phyloP scores from a whole-genome alignment of 192 early-diverging fungal species.

The Coemansia sp. region DNA sequence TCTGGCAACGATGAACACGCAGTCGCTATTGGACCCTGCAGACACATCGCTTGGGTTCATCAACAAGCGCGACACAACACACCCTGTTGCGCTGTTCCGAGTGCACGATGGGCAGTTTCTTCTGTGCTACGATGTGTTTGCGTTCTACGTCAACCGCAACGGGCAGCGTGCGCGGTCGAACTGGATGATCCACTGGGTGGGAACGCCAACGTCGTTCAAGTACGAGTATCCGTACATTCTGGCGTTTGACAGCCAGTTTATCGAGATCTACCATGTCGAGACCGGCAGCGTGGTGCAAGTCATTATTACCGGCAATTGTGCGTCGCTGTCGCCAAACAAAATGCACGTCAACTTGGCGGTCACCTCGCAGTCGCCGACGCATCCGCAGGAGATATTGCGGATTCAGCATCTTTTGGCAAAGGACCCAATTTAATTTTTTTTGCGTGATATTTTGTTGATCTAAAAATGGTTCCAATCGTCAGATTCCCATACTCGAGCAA shows the following conservation, averaged over 20 bases:
- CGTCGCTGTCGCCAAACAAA: conserved; percentile 46
- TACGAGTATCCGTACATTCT: conserved; percentile 81
- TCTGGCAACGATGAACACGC: conserved; percentile 77
- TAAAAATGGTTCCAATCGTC: too few relatives aligned
- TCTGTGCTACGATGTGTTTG: conserved; percentile 93
- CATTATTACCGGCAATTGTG: conserved; percentile 60
- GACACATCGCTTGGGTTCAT: conserved; percentile 81
- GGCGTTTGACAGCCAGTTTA: conserved; percentile 87
- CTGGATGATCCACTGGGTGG: conserved; percentile 87
- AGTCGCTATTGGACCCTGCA: conserved; percentile 80
- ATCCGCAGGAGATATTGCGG: conserved; percentile 47
- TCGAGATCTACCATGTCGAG: conserved; percentile 84
- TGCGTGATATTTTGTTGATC: too few relatives aligned
- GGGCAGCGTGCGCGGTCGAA: conserved; percentile 72
- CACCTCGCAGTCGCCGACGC: conserved; percentile 42
- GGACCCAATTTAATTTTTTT: conserved; percentile 20
- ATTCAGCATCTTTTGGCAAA: conserved; percentile 47
- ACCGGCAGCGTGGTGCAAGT: conserved; percentile 69
- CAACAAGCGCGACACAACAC: conserved; percentile 71
- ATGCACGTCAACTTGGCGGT: conserved; percentile 42
- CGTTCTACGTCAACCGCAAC: conserved; percentile 88
- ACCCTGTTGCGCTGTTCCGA: conserved; percentile 82
- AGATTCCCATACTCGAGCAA: too few relatives aligned
- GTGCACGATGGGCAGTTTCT: conserved; percentile 76
- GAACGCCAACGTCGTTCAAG: conserved; percentile 81